Conservation (phyloP, 1,284 basidiomycete species). For the Earliella scabrosa region DNA sequence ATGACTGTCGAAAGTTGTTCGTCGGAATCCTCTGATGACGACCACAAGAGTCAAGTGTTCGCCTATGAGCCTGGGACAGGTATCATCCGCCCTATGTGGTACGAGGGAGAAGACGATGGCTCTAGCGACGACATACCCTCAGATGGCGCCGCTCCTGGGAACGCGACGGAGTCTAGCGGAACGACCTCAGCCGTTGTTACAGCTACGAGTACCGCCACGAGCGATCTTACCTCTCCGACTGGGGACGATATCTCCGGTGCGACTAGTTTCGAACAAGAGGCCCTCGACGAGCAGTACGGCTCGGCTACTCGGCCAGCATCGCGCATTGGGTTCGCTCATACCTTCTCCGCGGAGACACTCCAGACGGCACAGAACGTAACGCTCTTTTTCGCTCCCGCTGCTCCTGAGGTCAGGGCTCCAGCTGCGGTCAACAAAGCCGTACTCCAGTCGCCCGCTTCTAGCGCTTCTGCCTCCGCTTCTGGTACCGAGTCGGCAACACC, state of each 20-base stretch:
- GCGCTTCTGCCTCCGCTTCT: not conserved
- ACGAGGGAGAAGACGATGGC: constrained; percentile 30
- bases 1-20: constrained; percentile 54
- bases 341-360: constrained; percentile 17
- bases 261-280: constrained; percentile 24
- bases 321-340: constrained; percentile 18
- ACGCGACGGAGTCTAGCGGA: constrained; percentile 5
- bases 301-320: constrained; percentile 26
- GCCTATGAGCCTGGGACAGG: constrained; percentile 52
- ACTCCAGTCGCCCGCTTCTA: not conserved
- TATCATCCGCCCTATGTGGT: constrained; percentile 58
- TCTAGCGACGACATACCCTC: constrained; percentile 4
- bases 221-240: constrained; percentile 22
- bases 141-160: not conserved
- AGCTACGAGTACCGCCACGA: constrained; percentile 9
- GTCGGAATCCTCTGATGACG: constrained; percentile 22
- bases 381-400: constrained; percentile 47
- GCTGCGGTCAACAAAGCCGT: constrained; percentile 2
- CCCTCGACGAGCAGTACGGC: constrained; percentile 23
- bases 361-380: constrained; percentile 45
- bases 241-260: constrained; percentile 20
- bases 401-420: constrained; percentile 34
- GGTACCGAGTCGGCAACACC: not conserved
- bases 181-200: not conserved
- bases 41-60: constrained; percentile 61